These are phyloP conservation scores for Beauveria asiatica DNA, from an alignment of 2,329 filamentous ascomycete species.

Conservation along the genomic window DNA sequence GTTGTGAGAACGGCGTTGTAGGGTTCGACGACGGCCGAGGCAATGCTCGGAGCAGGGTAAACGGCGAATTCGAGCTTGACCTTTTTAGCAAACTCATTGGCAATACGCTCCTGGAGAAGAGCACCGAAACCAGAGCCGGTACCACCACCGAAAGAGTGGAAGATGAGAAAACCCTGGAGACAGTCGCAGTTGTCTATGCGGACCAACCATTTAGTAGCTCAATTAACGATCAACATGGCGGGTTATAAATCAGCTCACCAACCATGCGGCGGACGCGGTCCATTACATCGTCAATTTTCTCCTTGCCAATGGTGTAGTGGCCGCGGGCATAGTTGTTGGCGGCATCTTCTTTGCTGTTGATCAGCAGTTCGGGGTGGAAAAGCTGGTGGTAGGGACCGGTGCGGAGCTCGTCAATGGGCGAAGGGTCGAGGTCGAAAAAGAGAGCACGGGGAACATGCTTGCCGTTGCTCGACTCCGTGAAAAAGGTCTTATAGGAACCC, in stretches of 20 bases:
- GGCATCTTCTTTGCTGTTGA: constrained; percentile 69
- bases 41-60: constrained; percentile 61
- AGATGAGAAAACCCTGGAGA: constrained; percentile 65
- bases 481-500: constrained; percentile 65
- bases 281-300: constrained; percentile 63
- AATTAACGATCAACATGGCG: not conserved
- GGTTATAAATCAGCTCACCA: constrained; percentile 36
- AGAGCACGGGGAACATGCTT: constrained; percentile 66
- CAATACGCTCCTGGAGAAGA: constrained; percentile 62
- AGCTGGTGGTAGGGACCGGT: constrained; percentile 59
- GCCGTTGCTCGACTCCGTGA: constrained; percentile 61
- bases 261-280: constrained; percentile 61
- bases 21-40: constrained; percentile 63
- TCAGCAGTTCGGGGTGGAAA: constrained; percentile 64
- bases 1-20: constrained; percentile 68
- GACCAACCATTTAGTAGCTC: constrained; percentile 4
- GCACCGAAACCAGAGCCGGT: constrained; percentile 66
- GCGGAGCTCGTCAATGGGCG: constrained; percentile 65
- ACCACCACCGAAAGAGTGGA: constrained; percentile 67
- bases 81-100: constrained; percentile 70
- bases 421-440: constrained; percentile 66
- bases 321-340: constrained; percentile 72
- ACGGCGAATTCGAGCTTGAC: constrained; percentile 68
- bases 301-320: constrained; percentile 70
- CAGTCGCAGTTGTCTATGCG: constrained; percentile 59